phyloP scores from a whole-genome alignment of 768 basidiomycete genomes.

The Leucogyrophana mollusca region DNA sequence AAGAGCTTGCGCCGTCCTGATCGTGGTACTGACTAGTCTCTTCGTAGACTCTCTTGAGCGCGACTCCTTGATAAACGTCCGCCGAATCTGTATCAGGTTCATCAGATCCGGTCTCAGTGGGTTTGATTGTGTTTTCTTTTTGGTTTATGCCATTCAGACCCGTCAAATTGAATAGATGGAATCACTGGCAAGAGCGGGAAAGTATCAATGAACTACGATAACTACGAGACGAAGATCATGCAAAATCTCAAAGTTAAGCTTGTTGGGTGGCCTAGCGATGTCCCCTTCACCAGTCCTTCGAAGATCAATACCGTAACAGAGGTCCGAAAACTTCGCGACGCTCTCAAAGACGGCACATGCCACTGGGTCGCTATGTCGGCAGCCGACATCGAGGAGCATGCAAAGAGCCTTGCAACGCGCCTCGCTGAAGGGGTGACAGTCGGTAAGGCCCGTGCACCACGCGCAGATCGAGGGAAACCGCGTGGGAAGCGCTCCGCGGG shows the following conservation, averaged over 20 bases:
- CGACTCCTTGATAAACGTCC: constrained; percentile 1
- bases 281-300: constrained; percentile 7
- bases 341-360: background rate
- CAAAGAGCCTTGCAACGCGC: background rate
- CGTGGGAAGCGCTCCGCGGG: background rate
- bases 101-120: constrained; percentile 9
- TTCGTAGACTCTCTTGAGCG: background rate
- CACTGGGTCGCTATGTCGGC: background rate
- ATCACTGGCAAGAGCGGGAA: background rate
- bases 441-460: background rate
- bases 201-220: constrained; percentile 12
- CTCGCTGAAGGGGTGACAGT: background rate
- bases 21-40: background rate
- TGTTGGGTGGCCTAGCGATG: constrained; percentile 12
- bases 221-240: constrained; percentile 12
- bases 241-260: constrained; percentile 9
- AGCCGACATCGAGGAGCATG: background rate
- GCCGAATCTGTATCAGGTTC: constrained; percentile 2
- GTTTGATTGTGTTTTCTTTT: constrained; percentile 1
- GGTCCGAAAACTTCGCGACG: constrained; percentile 7
- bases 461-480: background rate
- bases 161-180: background rate
- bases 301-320: constrained; percentile 5
- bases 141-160: background rate
- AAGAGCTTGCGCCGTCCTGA: background rate